Conservation (phyloP, 306 rosid genomes). For the barrel medic (Medicago truncatula) region MtrunA17r5.0-ANR NC_053045.1:33153501-33154000, state of each 20-base stretch:
- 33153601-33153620: too few species aligned
- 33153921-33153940: too few species aligned
- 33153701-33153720: not conserved
- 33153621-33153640: too few species aligned
- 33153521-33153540: too few species aligned
- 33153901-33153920: not conserved
- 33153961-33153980: not conserved
- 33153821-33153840: conserved; percentile 60
- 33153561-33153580: too few species aligned
- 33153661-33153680: too few species aligned
- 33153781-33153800: conserved; percentile 56
- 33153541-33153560: too few species aligned
- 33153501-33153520: too few species aligned
- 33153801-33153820: conserved; percentile 63
- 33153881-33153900: conserved; percentile 41
- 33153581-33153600: too few species aligned
- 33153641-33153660: too few species aligned
- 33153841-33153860: conserved; percentile 73
- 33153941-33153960: not conserved
- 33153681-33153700: too few species aligned
- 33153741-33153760: conserved; percentile 64
- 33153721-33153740: conserved; percentile 56
- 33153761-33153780: conserved; percentile 52
- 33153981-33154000: not conserved
- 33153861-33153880: conserved; percentile 60